Conservation (phyloP, 306 rosid species). For the Pueraria montana region DNA sequence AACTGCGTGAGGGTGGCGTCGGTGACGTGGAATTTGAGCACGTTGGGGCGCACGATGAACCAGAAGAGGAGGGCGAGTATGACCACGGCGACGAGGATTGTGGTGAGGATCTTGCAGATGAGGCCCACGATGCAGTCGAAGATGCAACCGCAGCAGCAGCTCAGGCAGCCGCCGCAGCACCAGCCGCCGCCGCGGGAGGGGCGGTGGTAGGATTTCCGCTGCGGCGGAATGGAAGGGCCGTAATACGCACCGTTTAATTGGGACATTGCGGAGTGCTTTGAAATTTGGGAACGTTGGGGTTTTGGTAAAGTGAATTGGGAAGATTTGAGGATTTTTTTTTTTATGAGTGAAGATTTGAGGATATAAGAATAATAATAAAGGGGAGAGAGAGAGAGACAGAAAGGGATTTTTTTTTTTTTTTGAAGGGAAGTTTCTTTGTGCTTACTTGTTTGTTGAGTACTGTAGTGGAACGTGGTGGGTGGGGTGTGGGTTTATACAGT, state of each 20-base stretch:
- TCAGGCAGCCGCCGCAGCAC: conserved; percentile 44
- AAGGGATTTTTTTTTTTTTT: neutral
- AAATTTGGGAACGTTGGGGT: neutral
- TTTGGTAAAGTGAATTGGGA: neutral
- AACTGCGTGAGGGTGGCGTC: conserved; percentile 66
- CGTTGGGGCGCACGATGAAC: conserved; percentile 65
- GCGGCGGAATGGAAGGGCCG: conserved; percentile 87
- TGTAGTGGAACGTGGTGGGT: neutral
- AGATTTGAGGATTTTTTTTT: no score
- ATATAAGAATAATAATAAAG: no score
- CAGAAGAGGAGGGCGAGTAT: conserved; percentile 56
- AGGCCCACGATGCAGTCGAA: conserved; percentile 55
- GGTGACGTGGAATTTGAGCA: conserved; percentile 57
- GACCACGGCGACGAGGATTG: conserved; percentile 43
- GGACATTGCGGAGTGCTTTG: conserved; percentile 53
- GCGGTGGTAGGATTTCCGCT: conserved; percentile 54
- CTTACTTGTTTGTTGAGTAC: neutral
- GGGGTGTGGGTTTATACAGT: neutral
- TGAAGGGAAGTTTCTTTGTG: neutral
- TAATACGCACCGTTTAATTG: conserved; percentile 82
- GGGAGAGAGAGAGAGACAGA: neutral
- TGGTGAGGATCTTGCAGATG: conserved; percentile 51
- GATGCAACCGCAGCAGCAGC: conserved; percentile 63
- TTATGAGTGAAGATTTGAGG: no score
- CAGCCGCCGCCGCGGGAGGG: conserved; percentile 56